phyloP scores from a whole-genome alignment of 148 eudicot species.

The Vaccinium macrocarpon region DNA sequence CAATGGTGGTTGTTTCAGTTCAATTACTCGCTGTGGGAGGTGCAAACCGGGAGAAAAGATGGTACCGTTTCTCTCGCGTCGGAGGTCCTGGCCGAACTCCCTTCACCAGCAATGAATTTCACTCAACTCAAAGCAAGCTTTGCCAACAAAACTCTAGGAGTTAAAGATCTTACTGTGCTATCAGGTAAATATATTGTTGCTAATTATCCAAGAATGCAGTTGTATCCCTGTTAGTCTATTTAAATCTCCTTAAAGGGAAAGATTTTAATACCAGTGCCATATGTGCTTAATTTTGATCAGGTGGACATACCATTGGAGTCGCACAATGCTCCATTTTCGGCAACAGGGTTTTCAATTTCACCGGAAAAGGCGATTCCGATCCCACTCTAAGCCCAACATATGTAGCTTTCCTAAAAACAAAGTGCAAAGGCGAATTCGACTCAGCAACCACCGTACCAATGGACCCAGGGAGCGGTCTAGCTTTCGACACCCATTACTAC shows the following conservation, averaged over 20 bases:
- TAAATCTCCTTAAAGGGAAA: too few relatives aligned
- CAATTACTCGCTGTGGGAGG: background rate
- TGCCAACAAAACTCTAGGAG: background rate
- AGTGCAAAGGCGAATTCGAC: background rate
- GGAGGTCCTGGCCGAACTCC: background rate
- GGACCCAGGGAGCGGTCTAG: constrained; percentile 32
- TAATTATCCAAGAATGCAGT: too few relatives aligned
- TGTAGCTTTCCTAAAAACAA: background rate
- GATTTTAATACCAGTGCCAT: too few relatives aligned
- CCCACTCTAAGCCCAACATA: background rate
- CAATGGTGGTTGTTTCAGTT: background rate
- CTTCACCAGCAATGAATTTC: background rate
- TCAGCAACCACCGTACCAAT: background rate
- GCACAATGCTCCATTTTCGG: background rate
- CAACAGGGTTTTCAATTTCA: background rate
- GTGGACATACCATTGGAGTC: background rate
- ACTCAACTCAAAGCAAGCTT: background rate
- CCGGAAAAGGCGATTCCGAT: background rate
- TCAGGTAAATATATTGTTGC: background rate
- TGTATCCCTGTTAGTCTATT: too few relatives aligned
- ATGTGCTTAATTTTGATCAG: too few relatives aligned
- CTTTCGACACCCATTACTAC: constrained; percentile 39
- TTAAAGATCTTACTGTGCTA: background rate
- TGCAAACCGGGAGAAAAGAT: background rate
- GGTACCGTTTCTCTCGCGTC: background rate